Percentiles rank a stretch among this genome's conserved stretches.
Evolutionary conservation across 345 rosid genomes (phyloP).

Genomic region (Hypericum perforatum): DNA sequence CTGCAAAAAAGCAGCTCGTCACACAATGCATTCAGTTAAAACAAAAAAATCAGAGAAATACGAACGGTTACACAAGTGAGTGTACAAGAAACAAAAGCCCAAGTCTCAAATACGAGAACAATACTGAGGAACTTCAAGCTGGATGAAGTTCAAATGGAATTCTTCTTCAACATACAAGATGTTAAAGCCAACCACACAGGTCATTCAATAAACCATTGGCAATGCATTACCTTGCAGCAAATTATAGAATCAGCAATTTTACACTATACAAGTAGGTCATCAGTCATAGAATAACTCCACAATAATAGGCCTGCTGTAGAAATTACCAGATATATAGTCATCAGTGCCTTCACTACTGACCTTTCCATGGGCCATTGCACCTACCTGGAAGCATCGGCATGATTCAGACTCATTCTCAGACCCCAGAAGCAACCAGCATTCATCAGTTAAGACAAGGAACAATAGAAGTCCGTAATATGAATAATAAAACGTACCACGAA

Average conservation of each 20-base stretch:
- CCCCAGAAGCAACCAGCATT: background rate
- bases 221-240: background rate
- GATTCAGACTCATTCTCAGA: background rate
- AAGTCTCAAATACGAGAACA: background rate
- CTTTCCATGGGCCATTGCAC: constrained; percentile 10
- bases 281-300: too few species aligned
- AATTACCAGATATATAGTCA: constrained; percentile 8
- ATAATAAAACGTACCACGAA: constrained; percentile 11
- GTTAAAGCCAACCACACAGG: background rate
- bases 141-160: background rate
- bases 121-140: background rate
- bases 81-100: too few species aligned
- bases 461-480: background rate
- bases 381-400: constrained; percentile 1
- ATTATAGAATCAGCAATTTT: too few species aligned
- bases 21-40: too few species aligned
- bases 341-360: constrained; percentile 1
- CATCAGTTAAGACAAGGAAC: background rate
- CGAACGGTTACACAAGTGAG: too few species aligned
- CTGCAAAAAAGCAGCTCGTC: too few species aligned
- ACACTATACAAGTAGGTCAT: too few species aligned
- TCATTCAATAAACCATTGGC: background rate
- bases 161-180: background rate
- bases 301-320: background rate
- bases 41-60: too few species aligned